These are phyloP conservation scores for Cyathus striatus DNA, from an alignment of 768 basidiomycete species.

Conservation along the genomic window DNA sequence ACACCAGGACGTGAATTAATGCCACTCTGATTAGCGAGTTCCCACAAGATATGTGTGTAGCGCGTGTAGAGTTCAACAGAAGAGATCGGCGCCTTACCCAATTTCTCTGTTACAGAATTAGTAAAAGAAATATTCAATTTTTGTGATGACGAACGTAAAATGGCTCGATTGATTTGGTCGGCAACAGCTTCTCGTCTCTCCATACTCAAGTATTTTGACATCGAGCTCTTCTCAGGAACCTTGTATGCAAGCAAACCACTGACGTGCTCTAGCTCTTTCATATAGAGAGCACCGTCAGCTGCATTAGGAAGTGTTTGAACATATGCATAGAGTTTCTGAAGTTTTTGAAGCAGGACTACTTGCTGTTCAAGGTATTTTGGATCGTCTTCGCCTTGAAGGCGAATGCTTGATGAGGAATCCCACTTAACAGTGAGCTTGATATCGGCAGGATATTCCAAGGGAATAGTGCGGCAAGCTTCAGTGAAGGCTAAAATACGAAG, in stretches of 20 bases:
- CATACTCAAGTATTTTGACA: slow-evolving; percentile 71
- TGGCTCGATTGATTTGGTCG: slow-evolving; percentile 83
- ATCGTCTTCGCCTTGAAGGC: slow-evolving; percentile 18
- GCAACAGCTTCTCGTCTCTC: slow-evolving; percentile 78
- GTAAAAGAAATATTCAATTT: background rate
- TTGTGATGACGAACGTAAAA: slow-evolving; percentile 31
- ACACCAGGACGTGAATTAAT: slow-evolving; percentile 46
- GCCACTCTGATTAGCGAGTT: slow-evolving; percentile 43
- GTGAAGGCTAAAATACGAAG: slow-evolving; percentile 85
- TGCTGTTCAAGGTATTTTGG: slow-evolving; percentile 37
- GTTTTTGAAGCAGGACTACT: slow-evolving; percentile 45
- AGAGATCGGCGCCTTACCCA: slow-evolving; percentile 48
- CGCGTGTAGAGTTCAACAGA: slow-evolving; percentile 60
- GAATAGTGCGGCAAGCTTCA: slow-evolving; percentile 74
- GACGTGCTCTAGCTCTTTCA: slow-evolving; percentile 69
- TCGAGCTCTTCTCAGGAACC: slow-evolving; percentile 70
- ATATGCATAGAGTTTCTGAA: slow-evolving; percentile 63
- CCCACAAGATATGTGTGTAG: slow-evolving; percentile 62
- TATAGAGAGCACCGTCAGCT: slow-evolving; percentile 55
- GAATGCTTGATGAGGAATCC: slow-evolving; percentile 6
- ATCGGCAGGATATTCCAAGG: slow-evolving; percentile 44
- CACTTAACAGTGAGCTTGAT: too few species aligned
- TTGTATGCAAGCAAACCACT: slow-evolving; percentile 80
- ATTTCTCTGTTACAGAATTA: slow-evolving; percentile 35
- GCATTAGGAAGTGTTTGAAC: slow-evolving; percentile 51